phyloP scores from a whole-genome alignment of 495 filamentous ascomycete species.

The Daldinia decipiens region DNA sequence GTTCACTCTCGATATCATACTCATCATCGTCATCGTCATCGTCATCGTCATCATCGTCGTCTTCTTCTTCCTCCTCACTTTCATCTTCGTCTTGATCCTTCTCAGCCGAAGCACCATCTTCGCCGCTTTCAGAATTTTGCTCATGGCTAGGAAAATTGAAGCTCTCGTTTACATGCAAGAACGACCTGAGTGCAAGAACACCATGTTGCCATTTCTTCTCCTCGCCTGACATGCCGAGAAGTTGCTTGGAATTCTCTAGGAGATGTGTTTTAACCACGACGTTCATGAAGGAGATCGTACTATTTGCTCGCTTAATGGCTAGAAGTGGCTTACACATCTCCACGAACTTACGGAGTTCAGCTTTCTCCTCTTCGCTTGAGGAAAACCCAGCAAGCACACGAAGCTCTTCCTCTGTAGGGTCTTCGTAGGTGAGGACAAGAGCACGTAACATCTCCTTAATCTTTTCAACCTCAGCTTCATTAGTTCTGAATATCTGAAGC shows the following conservation, averaged over 20 bases:
- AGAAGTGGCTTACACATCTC: constrained; percentile 51
- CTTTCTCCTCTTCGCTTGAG: constrained; percentile 42
- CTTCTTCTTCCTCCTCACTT: constrained; percentile 14
- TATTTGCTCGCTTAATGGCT: constrained; percentile 29
- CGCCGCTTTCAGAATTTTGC: constrained; percentile 12
- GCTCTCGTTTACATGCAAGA: constrained; percentile 48
- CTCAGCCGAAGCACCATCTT: not conserved
- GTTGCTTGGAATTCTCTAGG: constrained; percentile 44
- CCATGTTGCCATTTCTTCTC: constrained; percentile 55
- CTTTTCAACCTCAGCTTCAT: constrained; percentile 49
- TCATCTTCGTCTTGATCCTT: constrained; percentile 21
- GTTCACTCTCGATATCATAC: constrained; percentile 27
- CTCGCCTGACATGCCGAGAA: constrained; percentile 48
- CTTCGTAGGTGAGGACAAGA: constrained; percentile 51
- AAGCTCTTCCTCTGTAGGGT: constrained; percentile 49
- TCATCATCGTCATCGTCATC: constrained; percentile 31
- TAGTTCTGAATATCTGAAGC: constrained; percentile 51
- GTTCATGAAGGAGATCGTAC: constrained; percentile 49
- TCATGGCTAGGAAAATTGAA: constrained; percentile 34
- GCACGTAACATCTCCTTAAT: constrained; percentile 52
- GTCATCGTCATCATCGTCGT: constrained; percentile 26
- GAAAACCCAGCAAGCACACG: constrained; percentile 46
- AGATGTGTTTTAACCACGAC: constrained; percentile 49
- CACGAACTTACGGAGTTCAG: constrained; percentile 45
- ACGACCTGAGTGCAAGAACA: constrained; percentile 49